A percentile compares a stretch with the other conserved stretches of the same genome.
Conservation (phyloP, 257 asterid species). For the Solanum ossicruentum region DNA sequence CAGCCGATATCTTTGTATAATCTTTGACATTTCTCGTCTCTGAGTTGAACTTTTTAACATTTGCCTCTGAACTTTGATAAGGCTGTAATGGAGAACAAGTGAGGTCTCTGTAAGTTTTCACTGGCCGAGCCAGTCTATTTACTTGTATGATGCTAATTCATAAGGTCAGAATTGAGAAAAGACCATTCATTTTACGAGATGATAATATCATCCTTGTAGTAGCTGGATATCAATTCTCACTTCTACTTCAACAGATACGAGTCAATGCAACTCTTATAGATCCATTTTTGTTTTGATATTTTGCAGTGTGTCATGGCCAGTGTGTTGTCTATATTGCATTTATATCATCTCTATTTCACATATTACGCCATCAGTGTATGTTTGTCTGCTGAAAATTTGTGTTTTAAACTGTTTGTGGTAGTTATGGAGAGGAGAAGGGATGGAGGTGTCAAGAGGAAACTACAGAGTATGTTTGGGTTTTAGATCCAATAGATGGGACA, state of each 20-base stretch:
- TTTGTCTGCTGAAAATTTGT: not conserved
- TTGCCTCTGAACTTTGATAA: not conserved
- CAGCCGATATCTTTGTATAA: not conserved
- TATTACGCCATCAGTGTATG: not conserved
- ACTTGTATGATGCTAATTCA: not conserved
- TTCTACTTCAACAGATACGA: not conserved
- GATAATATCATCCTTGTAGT: not conserved
- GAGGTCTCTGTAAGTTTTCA: not conserved
- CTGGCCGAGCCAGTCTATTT: not conserved
- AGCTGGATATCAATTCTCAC: not conserved
- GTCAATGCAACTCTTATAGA: not conserved
- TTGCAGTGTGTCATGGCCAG: not conserved
- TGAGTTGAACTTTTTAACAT: not conserved
- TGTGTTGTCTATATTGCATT: not conserved
- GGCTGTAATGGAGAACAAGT: not conserved
- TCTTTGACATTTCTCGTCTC: not conserved
- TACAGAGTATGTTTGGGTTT: conserved; percentile 88
- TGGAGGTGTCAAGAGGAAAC: conserved; percentile 61
- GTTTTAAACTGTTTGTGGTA: conserved; percentile 13
- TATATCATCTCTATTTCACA: not conserved
- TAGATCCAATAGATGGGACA: conserved; percentile 98
- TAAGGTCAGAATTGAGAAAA: not conserved
- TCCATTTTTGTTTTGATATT: not conserved
- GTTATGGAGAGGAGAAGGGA: conserved; percentile 92
- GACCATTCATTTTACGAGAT: not conserved